phyloP scores from a whole-genome alignment of 2,329 filamentous ascomycete genomes.

The Colletotrichum eleusines region DNA sequence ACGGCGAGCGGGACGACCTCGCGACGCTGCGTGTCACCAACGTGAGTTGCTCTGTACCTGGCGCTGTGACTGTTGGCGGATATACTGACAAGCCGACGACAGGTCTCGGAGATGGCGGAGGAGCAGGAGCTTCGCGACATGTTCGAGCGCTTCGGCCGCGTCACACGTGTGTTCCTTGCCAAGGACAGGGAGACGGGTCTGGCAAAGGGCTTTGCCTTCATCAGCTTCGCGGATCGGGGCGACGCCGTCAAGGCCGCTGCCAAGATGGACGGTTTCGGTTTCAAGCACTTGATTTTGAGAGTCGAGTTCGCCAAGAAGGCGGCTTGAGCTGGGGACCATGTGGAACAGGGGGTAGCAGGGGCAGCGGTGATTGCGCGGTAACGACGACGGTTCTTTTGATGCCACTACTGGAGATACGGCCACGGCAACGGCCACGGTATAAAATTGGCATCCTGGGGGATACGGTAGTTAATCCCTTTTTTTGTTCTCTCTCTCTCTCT shows the following conservation, averaged over 20 bases:
- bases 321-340: conserved; percentile 46
- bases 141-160: conserved; percentile 97
- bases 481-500: conserved; percentile 18
- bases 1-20: conserved; percentile 91
- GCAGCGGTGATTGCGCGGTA: conserved; percentile 9
- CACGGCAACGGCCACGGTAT: conserved; percentile 40
- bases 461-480: conserved; percentile 38
- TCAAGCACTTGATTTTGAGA: conserved; percentile 86
- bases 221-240: conserved; percentile 90
- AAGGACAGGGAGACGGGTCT: conserved; percentile 97
- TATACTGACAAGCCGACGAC: conserved; percentile 47
- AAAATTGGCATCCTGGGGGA: conserved; percentile 40
- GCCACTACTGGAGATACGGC: conserved; percentile 40
- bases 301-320: conserved; percentile 90
- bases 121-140: conserved; percentile 95
- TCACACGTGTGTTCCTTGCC: conserved; percentile 96
- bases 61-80: conserved; percentile 12
- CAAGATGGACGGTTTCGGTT: conserved; percentile 97
- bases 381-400: conserved; percentile 36
- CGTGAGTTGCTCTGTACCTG: conserved; percentile 68
- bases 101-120: conserved; percentile 98
- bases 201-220: conserved; percentile 99
- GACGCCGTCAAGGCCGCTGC: conserved; percentile 94
- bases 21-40: conserved; percentile 98
- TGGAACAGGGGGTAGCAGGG: not conserved